Evolutionary conservation across 1,139 yeast species (phyloP).

Genomic region (Candida glucosophila): DNA sequence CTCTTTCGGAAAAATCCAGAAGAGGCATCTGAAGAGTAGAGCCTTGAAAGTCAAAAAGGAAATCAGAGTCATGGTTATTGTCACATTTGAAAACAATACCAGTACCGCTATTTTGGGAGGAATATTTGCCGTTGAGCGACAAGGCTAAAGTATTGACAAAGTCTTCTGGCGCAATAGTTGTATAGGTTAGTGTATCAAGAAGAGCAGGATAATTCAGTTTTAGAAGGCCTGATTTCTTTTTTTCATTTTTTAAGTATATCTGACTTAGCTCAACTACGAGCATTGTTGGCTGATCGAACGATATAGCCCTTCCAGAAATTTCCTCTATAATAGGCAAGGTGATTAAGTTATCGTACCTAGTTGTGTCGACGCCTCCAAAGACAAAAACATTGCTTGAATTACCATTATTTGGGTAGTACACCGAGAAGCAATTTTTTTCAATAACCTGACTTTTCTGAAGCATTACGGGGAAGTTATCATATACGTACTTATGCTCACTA

Average conservation of each 20-base stretch:
- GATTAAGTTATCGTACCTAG: constrained; percentile 4
- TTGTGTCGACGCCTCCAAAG: constrained; percentile 5
- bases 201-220: constrained; percentile 4
- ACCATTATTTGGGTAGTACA: constrained; percentile 4
- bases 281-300: constrained; percentile 3
- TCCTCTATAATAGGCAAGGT: constrained; percentile 4
- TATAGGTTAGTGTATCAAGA: constrained; percentile 4
- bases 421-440: constrained; percentile 3
- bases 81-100: constrained; percentile 4
- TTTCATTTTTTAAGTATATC: constrained; percentile 1
- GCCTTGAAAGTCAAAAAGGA: constrained; percentile 3
- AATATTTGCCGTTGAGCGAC: constrained; percentile 3
- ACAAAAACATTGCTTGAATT: constrained; percentile 1
- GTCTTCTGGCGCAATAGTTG: constrained; percentile 3
- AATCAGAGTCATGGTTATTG: constrained; percentile 1
- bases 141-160: constrained; percentile 3
- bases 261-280: constrained; percentile 4
- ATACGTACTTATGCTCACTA: constrained; percentile 1
- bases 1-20: constrained; percentile 1
- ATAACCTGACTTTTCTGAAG: constrained; percentile 3
- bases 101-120: neutral
- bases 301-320: constrained; percentile 3
- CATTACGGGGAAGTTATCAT: constrained; percentile 4
- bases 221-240: constrained; percentile 1
- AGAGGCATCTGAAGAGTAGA: constrained; percentile 1